Conservation (phyloP, 2,329 filamentous ascomycete species). For the Claviceps quebecensis region DNA sequence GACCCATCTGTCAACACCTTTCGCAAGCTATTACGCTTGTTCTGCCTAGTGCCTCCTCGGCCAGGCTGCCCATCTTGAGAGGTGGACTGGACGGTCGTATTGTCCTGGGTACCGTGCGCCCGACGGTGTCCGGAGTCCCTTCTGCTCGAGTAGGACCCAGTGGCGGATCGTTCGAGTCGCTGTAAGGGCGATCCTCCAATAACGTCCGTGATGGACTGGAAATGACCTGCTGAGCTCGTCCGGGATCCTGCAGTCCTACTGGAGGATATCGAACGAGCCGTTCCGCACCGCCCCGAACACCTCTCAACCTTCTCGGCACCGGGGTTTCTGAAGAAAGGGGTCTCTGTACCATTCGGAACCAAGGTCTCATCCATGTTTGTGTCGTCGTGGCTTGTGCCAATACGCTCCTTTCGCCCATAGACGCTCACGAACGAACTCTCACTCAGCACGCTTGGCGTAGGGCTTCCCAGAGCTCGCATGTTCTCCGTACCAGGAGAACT, state of each 20-base stretch:
- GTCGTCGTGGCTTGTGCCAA: slow-evolving; percentile 11
- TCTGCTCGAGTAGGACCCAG: slow-evolving; percentile 13
- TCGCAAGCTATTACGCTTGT: slow-evolving; percentile 34
- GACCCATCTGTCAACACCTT: slow-evolving; percentile 34
- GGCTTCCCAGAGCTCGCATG: slow-evolving; percentile 34
- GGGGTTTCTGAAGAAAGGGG: slow-evolving; percentile 2
- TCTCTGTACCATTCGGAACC: slow-evolving; percentile 14
- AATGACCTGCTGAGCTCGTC: slow-evolving; percentile 20
- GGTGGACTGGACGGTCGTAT: slow-evolving; percentile 7
- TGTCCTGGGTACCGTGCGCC: slow-evolving; percentile 13
- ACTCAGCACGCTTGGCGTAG: slow-evolving; percentile 49
- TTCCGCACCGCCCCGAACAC: neutral
- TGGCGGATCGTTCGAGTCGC: slow-evolving; percentile 32
- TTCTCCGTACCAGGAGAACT: slow-evolving; percentile 22
- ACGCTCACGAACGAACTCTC: slow-evolving; percentile 55
- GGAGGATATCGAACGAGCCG: slow-evolving; percentile 1
- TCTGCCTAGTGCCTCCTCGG: slow-evolving; percentile 23
- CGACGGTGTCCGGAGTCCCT: slow-evolving; percentile 17
- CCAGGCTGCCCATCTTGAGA: slow-evolving; percentile 9
- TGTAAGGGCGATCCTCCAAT: slow-evolving; percentile 27
- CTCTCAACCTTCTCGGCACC: neutral
- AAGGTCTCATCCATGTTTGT: slow-evolving; percentile 17
- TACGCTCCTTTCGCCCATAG: slow-evolving; percentile 32
- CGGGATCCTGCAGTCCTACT: slow-evolving; percentile 6
- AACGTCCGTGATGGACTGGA: slow-evolving; percentile 29